Evolutionary conservation across 768 basidiomycete genomes (phyloP).

Genomic region (Symmetrospora coprosmae): DNA sequence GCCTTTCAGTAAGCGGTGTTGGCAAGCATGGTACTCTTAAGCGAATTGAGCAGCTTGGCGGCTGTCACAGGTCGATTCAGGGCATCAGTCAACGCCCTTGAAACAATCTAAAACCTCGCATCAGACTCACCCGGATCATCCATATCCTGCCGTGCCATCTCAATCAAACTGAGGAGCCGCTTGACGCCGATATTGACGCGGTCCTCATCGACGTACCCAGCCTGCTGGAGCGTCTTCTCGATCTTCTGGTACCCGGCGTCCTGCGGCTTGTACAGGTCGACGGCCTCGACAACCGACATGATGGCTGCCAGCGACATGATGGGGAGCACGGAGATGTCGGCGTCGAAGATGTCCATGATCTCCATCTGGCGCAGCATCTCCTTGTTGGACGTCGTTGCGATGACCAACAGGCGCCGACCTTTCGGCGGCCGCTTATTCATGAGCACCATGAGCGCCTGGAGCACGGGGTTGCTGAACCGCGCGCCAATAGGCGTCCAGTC

Average conservation of each 20-base stretch:
- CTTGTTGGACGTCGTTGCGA: slow-evolving; percentile 81
- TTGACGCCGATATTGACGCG: slow-evolving; percentile 76
- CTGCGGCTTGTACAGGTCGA: slow-evolving; percentile 55
- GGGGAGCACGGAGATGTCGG: slow-evolving; percentile 70
- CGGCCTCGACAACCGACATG: slow-evolving; percentile 62
- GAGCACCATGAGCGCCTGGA: slow-evolving; percentile 78
- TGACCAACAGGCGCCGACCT: slow-evolving; percentile 76
- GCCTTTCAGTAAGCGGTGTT: no score
- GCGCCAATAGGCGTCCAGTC: slow-evolving; percentile 96
- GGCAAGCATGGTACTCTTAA: no score
- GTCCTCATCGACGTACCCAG: slow-evolving; percentile 52
- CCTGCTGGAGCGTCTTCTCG: slow-evolving; percentile 32
- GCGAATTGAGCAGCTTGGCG: no score
- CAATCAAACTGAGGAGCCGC: slow-evolving; percentile 73
- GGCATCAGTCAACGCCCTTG: no score
- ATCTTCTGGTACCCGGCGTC: slow-evolving; percentile 31
- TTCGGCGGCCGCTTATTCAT: slow-evolving; percentile 82
- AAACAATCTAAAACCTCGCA: no score
- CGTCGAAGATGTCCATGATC: slow-evolving; percentile 73
- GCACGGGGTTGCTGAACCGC: slow-evolving; percentile 84
- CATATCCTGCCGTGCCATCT: slow-evolving; percentile 95
- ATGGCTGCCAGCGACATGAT: slow-evolving; percentile 57
- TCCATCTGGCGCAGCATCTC: slow-evolving; percentile 76
- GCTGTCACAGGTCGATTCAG: no score
- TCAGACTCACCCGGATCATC: slow-evolving; percentile 50